Evolutionary conservation across 352 stramenopile species (phyloP).

Genomic region (Phytophthora podocarpi): DNA sequence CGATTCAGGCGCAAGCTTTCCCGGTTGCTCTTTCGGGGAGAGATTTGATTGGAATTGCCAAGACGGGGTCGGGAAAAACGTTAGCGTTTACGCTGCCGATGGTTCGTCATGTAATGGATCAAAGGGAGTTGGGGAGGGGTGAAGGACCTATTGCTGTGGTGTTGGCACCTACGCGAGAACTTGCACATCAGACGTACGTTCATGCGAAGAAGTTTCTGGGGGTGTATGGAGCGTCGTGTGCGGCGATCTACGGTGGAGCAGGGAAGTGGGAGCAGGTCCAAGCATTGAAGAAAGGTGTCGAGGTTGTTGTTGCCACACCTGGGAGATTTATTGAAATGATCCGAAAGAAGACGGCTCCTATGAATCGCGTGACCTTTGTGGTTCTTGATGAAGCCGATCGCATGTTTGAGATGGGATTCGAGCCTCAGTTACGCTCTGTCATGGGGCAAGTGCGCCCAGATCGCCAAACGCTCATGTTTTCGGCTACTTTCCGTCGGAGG

Average conservation of each 20-base stretch:
- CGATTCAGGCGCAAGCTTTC: slow-evolving; percentile 86
- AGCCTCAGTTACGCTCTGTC: slow-evolving; percentile 81
- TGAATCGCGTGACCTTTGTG: slow-evolving; percentile 83
- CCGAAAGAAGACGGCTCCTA: slow-evolving; percentile 67
- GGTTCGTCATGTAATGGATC: slow-evolving; percentile 89
- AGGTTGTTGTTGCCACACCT: slow-evolving; percentile 82
- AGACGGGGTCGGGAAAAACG: slow-evolving; percentile 98
- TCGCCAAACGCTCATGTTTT: slow-evolving; percentile 89
- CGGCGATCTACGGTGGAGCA: slow-evolving; percentile 80
- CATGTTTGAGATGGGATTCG: slow-evolving; percentile 92
- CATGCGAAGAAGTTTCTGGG: slow-evolving; percentile 86
- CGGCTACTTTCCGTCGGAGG: slow-evolving; percentile 78
- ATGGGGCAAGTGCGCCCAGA: slow-evolving; percentile 85
- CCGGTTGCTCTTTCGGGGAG: slow-evolving; percentile 75
- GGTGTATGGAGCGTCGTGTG: slow-evolving; percentile 72
- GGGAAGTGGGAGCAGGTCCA: slow-evolving; percentile 88
- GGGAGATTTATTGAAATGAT: slow-evolving; percentile 87
- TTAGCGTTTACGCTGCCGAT: slow-evolving; percentile 97
- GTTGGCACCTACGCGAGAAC: slow-evolving; percentile 78
- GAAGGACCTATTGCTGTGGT: slow-evolving; percentile 85
- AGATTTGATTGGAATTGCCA: slow-evolving; percentile 89
- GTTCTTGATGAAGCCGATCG: slow-evolving; percentile 89
- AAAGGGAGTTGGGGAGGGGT: slow-evolving; percentile 70
- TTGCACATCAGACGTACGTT: slow-evolving; percentile 86
- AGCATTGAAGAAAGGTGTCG: slow-evolving; percentile 67